Percentiles rank a stretch among this genome's conserved stretches.
Evolutionary conservation across 495 filamentous ascomycete species (phyloP).

Genomic region (Penicillium turbatum): DNA sequence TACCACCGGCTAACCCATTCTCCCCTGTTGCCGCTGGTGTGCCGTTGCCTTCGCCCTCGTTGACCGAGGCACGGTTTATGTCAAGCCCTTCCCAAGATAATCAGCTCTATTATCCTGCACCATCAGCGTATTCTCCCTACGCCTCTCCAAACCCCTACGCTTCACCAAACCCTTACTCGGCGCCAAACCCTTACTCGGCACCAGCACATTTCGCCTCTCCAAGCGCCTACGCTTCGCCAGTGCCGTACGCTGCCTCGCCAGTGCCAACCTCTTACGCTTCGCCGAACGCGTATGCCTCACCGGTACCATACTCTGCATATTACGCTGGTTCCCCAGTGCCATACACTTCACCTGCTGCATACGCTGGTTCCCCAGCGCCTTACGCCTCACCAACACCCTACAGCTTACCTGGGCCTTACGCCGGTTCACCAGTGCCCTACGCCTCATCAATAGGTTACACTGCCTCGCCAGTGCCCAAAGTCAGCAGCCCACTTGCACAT

Average conservation of each 20-base stretch:
- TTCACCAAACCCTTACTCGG: constrained; percentile 8
- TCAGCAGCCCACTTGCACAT: constrained; percentile 38
- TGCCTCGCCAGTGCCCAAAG: constrained; percentile 34
- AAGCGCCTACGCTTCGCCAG: constrained; percentile 13
- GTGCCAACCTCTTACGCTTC: constrained; percentile 1
- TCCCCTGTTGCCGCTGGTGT: constrained; percentile 26
- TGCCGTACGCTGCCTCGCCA: constrained; percentile 11
- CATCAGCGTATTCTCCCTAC: constrained; percentile 9
- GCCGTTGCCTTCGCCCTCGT: constrained; percentile 31
- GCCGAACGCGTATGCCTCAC: constrained; percentile 8
- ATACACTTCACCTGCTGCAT: constrained; percentile 1
- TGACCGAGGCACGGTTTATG: constrained; percentile 29
- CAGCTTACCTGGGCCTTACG: constrained; percentile 16
- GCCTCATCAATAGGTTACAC: constrained; percentile 18
- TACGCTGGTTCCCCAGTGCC: constrained; percentile 7
- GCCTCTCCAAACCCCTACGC: constrained; percentile 18
- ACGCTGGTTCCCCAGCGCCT: background rate
- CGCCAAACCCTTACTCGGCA: constrained; percentile 17
- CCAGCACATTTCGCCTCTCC: constrained; percentile 6
- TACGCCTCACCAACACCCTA: constrained; percentile 2
- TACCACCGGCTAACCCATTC: constrained; percentile 19
- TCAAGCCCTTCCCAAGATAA: constrained; percentile 24
- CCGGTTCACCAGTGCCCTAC: constrained; percentile 13
- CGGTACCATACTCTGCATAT: constrained; percentile 14
- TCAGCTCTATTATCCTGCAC: constrained; percentile 14